phyloP scores from a whole-genome alignment of 2,329 filamentous ascomycete genomes.

The Trichoderma semiorbis region DNA sequence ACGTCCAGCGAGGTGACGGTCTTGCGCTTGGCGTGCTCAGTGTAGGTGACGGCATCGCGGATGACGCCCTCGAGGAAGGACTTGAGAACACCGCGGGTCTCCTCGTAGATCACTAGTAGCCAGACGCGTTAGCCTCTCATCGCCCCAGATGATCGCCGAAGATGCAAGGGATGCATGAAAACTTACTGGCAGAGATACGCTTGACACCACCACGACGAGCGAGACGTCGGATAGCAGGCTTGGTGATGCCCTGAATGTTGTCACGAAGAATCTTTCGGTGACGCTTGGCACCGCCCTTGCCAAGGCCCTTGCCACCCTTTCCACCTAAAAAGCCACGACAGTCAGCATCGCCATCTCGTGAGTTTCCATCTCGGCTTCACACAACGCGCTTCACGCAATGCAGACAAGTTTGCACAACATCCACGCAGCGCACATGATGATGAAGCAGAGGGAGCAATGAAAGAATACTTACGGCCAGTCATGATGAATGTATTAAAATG shows the following conservation, averaged over 20 bases:
- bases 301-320: constrained; percentile 96
- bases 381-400: neutral
- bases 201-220: constrained; percentile 99
- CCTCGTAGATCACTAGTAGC: constrained; percentile 66
- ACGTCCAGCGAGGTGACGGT: constrained; percentile 69
- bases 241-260: constrained; percentile 99
- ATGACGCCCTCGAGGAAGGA: constrained; percentile 75
- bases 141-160: constrained; percentile 47
- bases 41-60: constrained; percentile 74
- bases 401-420: neutral
- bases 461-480: constrained; percentile 67
- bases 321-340: constrained; percentile 57
- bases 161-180: constrained; percentile 65
- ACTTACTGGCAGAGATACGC: constrained; percentile 94
- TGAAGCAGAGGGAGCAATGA: neutral
- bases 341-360: constrained; percentile 40
- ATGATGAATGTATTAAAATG: constrained; percentile 43
- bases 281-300: constrained; percentile 97
- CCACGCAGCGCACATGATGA: neutral
- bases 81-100: constrained; percentile 74
- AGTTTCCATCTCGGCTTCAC: neutral
- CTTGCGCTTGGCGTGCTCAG: constrained; percentile 78
- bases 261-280: constrained; percentile 98
- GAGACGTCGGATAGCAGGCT: constrained; percentile 97
- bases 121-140: neutral